Evolutionary conservation across 208 protist genomes (phyloP).

Genomic region (Leishmania amazonensis): DNA sequence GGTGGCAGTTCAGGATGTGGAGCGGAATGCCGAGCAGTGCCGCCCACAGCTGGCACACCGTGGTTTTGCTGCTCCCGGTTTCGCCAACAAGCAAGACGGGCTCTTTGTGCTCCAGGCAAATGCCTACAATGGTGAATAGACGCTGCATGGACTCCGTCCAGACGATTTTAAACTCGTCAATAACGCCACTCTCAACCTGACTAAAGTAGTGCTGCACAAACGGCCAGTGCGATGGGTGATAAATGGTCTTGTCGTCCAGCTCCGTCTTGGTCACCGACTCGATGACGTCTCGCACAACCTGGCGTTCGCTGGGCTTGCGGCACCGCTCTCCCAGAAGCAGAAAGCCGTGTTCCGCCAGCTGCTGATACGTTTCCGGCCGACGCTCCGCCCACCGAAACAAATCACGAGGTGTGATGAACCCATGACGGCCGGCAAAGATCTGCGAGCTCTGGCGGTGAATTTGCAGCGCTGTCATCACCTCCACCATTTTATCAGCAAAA

Average conservation of each 20-base stretch:
- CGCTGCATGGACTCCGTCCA: conserved; percentile 97
- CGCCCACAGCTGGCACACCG: conserved; percentile 96
- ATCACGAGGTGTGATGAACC: conserved; percentile 99
- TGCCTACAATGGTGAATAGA: conserved; percentile 96
- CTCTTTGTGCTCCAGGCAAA: conserved; percentile 95
- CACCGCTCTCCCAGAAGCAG: conserved; percentile 98
- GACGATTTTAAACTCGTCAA: conserved; percentile 94
- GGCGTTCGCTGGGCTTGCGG: conserved; percentile 93
- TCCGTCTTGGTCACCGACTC: conserved; percentile 80
- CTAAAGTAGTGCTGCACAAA: conserved; percentile 78
- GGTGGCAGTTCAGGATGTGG: conserved; percentile 99
- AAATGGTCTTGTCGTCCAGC: conserved; percentile 65
- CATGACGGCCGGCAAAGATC: conserved; percentile 98
- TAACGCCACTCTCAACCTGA: conserved; percentile 60
- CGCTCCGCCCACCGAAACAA: conserved; percentile 99
- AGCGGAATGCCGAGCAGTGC: conserved; percentile 85
- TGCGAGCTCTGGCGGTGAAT: conserved; percentile 90
- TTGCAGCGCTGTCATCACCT: conserved; percentile 97
- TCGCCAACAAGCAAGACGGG: conserved; percentile 98
- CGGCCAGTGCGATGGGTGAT: conserved; percentile 82
- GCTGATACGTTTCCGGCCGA: conserved; percentile 85
- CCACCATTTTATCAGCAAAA: conserved; percentile 95
- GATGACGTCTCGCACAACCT: conserved; percentile 94
- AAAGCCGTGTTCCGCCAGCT: conserved; percentile 97
- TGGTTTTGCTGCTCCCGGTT: conserved; percentile 99